These are phyloP conservation scores for Phtheirospermum japonicum DNA, from an alignment of 257 asterid genomes.

Conservation along the genomic window DNA sequence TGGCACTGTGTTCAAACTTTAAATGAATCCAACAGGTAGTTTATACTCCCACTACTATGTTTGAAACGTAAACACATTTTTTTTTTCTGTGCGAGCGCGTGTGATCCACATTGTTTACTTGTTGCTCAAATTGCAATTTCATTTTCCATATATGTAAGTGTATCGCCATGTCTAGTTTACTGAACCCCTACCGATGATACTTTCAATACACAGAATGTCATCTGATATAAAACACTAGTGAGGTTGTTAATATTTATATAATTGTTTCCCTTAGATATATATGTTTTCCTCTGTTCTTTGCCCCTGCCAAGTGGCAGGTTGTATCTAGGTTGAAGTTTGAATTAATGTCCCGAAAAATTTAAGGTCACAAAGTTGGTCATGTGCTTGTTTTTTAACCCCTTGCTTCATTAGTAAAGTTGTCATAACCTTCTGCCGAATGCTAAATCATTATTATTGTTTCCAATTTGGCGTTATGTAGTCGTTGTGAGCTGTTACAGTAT, in stretches of 20 bases:
- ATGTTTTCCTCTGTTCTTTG: neutral
- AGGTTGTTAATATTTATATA: neutral
- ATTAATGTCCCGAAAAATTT: neutral
- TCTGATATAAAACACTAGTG: neutral
- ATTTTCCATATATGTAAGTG: no score
- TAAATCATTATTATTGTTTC: slow-evolving; percentile 10
- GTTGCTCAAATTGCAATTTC: no score
- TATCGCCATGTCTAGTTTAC: no score
- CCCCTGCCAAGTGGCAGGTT: neutral
- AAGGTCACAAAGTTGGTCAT: slow-evolving; percentile 2
- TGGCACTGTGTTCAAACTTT: slow-evolving; percentile 87
- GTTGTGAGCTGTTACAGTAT: neutral
- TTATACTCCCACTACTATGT: slow-evolving; percentile 8
- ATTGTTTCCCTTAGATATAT: neutral
- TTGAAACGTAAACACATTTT: neutral
- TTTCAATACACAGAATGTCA: neutral
- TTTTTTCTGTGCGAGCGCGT: neutral
- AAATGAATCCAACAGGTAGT: slow-evolving; percentile 62
- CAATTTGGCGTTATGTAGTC: neutral
- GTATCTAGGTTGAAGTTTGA: neutral
- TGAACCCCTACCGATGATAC: no score
- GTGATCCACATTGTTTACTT: neutral
- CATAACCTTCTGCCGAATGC: neutral
- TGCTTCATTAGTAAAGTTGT: neutral
- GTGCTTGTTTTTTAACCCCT: neutral